These are phyloP conservation scores for Candida krabiensis DNA, from an alignment of 805 yeast species.

Conservation along the genomic window DNA sequence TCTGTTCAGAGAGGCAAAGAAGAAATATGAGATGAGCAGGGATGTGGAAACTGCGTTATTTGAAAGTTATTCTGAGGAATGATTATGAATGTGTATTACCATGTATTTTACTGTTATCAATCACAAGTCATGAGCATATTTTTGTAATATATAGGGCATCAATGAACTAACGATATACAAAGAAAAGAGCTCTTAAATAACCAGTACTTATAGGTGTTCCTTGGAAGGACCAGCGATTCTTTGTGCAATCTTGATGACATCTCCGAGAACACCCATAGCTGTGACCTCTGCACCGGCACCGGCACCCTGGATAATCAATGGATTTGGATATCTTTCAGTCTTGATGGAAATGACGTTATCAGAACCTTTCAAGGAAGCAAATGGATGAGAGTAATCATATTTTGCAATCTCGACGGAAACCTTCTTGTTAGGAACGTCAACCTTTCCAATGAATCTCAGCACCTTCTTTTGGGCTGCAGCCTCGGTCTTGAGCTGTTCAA, in stretches of 20 bases:
- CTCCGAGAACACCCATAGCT: slow-evolving; percentile 87
- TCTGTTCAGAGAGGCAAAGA: slow-evolving; percentile 60
- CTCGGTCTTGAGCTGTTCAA: slow-evolving; percentile 72
- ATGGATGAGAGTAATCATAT: slow-evolving; percentile 88
- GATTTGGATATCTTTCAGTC: slow-evolving; percentile 89
- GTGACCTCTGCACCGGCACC: slow-evolving; percentile 80
- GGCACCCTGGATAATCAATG: slow-evolving; percentile 96
- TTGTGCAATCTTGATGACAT: slow-evolving; percentile 87
- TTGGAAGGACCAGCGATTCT: slow-evolving; percentile 50
- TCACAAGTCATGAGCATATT: too few relatives aligned
- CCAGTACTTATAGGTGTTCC: slow-evolving; percentile 3
- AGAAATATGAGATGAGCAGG: slow-evolving; percentile 40
- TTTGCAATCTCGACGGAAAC: slow-evolving; percentile 88
- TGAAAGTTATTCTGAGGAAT: slow-evolving; percentile 8
- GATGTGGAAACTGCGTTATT: slow-evolving; percentile 28
- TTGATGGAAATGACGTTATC: slow-evolving; percentile 93
- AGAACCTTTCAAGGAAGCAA: slow-evolving; percentile 92
- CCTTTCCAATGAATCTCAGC: slow-evolving; percentile 88
- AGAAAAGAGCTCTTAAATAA: too few relatives aligned
- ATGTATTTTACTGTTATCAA: too few relatives aligned
- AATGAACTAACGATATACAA: too few relatives aligned
- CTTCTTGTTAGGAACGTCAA: slow-evolving; percentile 67
- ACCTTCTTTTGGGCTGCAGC: slow-evolving; percentile 87
- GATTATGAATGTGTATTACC: background rate
- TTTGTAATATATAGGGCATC: too few relatives aligned